These are phyloP conservation scores for Malus hybrid DNA, from an alignment of 331 rosid species.

Conservation along the genomic window DNA sequence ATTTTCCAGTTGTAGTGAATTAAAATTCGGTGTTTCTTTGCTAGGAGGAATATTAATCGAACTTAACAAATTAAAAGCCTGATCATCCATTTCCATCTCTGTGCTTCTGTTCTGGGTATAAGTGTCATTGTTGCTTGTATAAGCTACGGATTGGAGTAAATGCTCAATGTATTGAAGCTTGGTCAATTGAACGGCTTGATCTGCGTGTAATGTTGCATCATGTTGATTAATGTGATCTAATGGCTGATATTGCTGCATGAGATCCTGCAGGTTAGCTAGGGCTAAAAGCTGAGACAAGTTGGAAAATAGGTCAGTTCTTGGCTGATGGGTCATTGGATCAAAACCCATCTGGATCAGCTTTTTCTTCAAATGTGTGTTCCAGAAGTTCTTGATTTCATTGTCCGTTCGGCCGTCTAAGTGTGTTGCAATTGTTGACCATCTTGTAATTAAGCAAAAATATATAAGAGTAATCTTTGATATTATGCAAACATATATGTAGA, in stretches of 20 bases:
- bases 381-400: slow-evolving; percentile 80
- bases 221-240: slow-evolving; percentile 32
- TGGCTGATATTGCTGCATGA: slow-evolving; percentile 34
- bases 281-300: slow-evolving; percentile 57
- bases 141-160: slow-evolving; percentile 38
- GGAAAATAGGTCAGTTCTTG: slow-evolving; percentile 68
- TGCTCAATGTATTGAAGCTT: slow-evolving; percentile 49
- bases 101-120: slow-evolving; percentile 25
- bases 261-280: slow-evolving; percentile 53
- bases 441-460: background rate
- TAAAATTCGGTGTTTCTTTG: slow-evolving; percentile 23
- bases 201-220: slow-evolving; percentile 34
- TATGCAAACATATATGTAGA: background rate
- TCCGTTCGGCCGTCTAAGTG: slow-evolving; percentile 77
- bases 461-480: background rate
- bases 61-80: slow-evolving; percentile 26
- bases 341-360: slow-evolving; percentile 86
- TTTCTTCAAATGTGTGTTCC: slow-evolving; percentile 86
- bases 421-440: slow-evolving; percentile 87
- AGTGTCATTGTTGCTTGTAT: slow-evolving; percentile 13
- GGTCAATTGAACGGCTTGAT: slow-evolving; percentile 46
- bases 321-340: slow-evolving; percentile 89
- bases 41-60: slow-evolving; percentile 15
- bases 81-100: slow-evolving; percentile 27
- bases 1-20: slow-evolving; percentile 9